Evolutionary conservation across 2,329 filamentous ascomycete species (phyloP).

Genomic region (Colletotrichum liriopes): DNA sequence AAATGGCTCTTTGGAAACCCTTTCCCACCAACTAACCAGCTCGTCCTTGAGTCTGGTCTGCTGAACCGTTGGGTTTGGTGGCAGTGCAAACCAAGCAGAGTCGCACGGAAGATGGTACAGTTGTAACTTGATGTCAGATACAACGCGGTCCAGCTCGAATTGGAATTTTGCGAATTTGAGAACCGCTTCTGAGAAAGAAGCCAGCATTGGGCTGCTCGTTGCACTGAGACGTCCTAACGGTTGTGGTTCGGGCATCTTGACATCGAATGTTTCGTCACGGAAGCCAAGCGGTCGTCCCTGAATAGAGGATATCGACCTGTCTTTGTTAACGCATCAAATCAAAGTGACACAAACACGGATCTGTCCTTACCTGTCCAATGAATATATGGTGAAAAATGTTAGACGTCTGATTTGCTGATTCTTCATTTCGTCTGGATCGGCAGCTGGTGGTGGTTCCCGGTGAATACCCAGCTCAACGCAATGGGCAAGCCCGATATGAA

Average conservation of each 20-base stretch:
- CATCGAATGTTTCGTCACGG: slow-evolving; percentile 56
- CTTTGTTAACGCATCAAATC: background rate
- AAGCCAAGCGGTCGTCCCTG: slow-evolving; percentile 57
- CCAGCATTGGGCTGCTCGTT: background rate
- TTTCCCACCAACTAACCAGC: slow-evolving; percentile 39
- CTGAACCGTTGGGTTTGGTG: slow-evolving; percentile 21
- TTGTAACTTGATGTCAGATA: slow-evolving; percentile 47
- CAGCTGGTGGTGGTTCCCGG: slow-evolving; percentile 47
- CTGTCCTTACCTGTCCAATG: slow-evolving; percentile 51
- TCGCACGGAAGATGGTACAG: slow-evolving; percentile 46
- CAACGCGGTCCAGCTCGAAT: slow-evolving; percentile 47
- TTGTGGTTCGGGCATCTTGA: slow-evolving; percentile 44
- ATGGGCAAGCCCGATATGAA: slow-evolving; percentile 55
- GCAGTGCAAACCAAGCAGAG: slow-evolving; percentile 41
- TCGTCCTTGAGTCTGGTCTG: slow-evolving; percentile 42
- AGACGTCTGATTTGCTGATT: slow-evolving; percentile 45
- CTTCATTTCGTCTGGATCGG: slow-evolving; percentile 24
- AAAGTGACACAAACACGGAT: background rate
- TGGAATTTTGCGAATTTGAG: slow-evolving; percentile 47
- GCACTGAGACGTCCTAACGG: background rate
- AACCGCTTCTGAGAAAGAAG: slow-evolving; percentile 33
- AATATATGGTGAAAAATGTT: slow-evolving; percentile 55
- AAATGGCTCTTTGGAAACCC: slow-evolving; percentile 23
- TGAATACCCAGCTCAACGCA: slow-evolving; percentile 57
- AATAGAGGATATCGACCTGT: slow-evolving; percentile 54